Conservation (phyloP, 352 stramenopile genomes). For the Phytophthora vignae region DNA sequence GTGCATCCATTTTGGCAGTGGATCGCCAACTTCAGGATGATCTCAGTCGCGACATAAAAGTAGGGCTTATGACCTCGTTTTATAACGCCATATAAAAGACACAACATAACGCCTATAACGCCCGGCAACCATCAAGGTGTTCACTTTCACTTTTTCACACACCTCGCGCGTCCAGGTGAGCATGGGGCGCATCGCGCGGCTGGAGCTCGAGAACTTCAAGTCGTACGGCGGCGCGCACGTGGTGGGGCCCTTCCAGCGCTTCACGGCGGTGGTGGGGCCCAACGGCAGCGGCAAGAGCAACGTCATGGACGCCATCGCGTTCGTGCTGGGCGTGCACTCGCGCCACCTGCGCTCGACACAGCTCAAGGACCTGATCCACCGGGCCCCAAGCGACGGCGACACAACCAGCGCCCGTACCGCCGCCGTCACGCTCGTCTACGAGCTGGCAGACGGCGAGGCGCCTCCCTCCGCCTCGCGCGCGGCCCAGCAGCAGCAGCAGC, state of each 20-base stretch:
- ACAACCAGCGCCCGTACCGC: conserved; percentile 56
- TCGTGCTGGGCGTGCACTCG: conserved; percentile 97
- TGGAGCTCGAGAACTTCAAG: conserved; percentile 99
- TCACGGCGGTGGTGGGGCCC: conserved; percentile 98
- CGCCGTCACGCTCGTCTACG: conserved; percentile 96
- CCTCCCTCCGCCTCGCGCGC: conserved; percentile 41
- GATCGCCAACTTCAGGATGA: not conserved
- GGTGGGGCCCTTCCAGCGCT: conserved; percentile 98
- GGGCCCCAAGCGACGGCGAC: conserved; percentile 59
- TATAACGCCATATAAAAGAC: too few relatives aligned
- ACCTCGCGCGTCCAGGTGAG: too few relatives aligned
- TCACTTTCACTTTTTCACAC: not conserved
- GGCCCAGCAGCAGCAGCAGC: conserved; percentile 1
- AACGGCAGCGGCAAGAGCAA: conserved; percentile 97
- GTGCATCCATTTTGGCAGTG: not conserved
- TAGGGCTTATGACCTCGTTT: too few relatives aligned
- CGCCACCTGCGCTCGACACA: conserved; percentile 96
- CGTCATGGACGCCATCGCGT: conserved; percentile 97
- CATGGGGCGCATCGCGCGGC: conserved; percentile 90
- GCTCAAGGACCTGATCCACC: conserved; percentile 97
- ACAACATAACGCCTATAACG: not conserved
- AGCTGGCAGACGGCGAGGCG: conserved; percentile 73
- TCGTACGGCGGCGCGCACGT: conserved; percentile 94
- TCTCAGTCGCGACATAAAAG: not conserved
- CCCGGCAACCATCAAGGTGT: not conserved